These are phyloP conservation scores for Zasmidium angulare DNA, from an alignment of 2,329 filamentous ascomycete genomes.

Conservation along the genomic window DNA sequence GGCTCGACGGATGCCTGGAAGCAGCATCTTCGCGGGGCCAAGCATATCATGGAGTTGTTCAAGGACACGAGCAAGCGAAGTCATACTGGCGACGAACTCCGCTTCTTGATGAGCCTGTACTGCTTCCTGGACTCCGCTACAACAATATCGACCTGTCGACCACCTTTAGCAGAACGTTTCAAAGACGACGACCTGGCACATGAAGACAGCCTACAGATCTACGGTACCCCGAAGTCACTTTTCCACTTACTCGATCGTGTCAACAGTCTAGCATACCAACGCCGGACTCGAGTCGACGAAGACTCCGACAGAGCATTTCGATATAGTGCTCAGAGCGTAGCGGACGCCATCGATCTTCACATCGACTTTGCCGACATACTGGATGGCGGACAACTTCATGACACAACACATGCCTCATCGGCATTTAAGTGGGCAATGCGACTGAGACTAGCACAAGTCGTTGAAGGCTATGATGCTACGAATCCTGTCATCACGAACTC, in stretches of 20 bases:
- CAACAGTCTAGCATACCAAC: neutral
- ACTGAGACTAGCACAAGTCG: neutral
- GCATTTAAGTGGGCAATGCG: constrained; percentile 1
- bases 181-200: neutral
- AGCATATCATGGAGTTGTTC: neutral
- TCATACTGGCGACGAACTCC: neutral
- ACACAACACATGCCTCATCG: neutral
- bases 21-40: neutral
- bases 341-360: neutral
- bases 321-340: neutral
- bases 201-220: neutral
- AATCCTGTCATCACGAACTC: neutral
- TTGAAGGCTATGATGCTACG: neutral
- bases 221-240: neutral
- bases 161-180: neutral
- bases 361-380: neutral
- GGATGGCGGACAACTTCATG: neutral
- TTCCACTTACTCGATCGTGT: neutral
- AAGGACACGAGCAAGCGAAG: neutral
- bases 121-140: neutral
- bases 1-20: neutral
- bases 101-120: neutral
- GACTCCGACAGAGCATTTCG: neutral
- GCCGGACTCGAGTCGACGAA: neutral
- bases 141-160: neutral